A percentile compares a stretch with the other conserved stretches of the same genome.
phyloP scores from a whole-genome alignment of 2,329 filamentous ascomycete genomes.

The Botrytis elliptica region DNA sequence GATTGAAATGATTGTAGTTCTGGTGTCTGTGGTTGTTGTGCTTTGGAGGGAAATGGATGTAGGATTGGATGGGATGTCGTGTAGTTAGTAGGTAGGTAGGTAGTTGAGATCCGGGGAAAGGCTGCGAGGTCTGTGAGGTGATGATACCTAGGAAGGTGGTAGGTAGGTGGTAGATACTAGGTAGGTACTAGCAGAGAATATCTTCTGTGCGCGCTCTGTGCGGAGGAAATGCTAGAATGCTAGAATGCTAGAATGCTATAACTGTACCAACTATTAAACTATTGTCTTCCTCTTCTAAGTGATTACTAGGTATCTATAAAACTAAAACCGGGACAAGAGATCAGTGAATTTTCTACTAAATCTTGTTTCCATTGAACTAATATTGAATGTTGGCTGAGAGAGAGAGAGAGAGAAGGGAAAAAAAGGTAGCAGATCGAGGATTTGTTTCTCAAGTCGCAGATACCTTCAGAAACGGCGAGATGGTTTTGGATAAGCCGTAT shows the following conservation, averaged over 20 bases:
- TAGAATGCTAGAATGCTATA: not conserved
- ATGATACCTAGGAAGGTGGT: not conserved
- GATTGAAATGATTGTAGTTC: not conserved
- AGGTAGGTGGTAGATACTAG: not conserved
- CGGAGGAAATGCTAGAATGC: not conserved
- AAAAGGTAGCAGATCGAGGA: not conserved
- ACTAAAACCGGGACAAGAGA: not conserved
- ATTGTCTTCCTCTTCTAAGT: not conserved
- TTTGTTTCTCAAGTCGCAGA: not conserved
- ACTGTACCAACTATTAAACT: not conserved
- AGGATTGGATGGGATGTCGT: not conserved
- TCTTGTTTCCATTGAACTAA: not conserved
- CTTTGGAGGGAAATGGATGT: not conserved
- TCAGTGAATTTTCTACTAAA: not conserved
- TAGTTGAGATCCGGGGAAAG: conserved; percentile 3
- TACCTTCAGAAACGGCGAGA: not conserved
- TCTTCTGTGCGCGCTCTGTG: not conserved
- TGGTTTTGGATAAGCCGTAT: not conserved
- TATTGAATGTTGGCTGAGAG: not conserved
- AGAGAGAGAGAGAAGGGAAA: not conserved
- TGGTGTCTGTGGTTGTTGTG: not conserved
- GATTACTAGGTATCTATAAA: not conserved
- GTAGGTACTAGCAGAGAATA: not conserved
- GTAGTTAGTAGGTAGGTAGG: not conserved
- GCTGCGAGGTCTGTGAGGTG: not conserved